Percentiles rank a stretch among this genome's conserved stretches.
phyloP scores from a whole-genome alignment of 176 grass and related monocot species.

The Alopecurus myosuroides region DNA sequence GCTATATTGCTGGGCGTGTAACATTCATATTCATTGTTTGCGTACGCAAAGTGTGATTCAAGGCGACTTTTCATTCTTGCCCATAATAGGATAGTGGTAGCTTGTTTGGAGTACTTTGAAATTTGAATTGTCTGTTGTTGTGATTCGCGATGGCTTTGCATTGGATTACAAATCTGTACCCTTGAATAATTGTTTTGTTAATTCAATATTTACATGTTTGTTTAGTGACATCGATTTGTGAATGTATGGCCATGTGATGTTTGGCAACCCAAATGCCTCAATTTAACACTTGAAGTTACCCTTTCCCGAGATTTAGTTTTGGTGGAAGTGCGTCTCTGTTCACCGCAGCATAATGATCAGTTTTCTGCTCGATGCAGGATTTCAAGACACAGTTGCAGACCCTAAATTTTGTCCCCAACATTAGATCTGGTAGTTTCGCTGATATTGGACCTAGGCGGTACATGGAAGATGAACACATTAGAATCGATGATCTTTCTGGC shows the following conservation, averaged over 20 bases:
- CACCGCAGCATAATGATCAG: not conserved
- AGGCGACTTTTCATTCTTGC: not conserved
- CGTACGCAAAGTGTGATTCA: not conserved
- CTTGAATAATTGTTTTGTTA: not conserved
- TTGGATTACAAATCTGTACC: not conserved
- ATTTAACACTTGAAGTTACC: not conserved
- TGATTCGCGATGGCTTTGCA: not conserved
- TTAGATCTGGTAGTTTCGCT: conserved; percentile 76
- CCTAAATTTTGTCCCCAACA: conserved; percentile 48
- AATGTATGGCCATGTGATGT: not conserved
- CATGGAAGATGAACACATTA: conserved; percentile 96
- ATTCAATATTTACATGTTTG: not conserved
- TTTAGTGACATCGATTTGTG: not conserved
- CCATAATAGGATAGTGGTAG: not conserved
- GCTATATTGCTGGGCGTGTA: not conserved
- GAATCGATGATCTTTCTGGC: conserved; percentile 76
- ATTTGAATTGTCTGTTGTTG: not conserved
- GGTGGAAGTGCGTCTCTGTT: not conserved
- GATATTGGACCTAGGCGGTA: conserved; percentile 71
- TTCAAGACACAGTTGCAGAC: conserved; percentile 26
- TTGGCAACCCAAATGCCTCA: not conserved
- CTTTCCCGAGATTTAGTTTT: not conserved
- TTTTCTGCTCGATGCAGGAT: conserved; percentile 43
- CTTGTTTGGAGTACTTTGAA: not conserved
- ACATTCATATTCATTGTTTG: not conserved